Evolutionary conservation across 495 filamentous ascomycete genomes (phyloP).

Genomic region (Aspergillus funiculosus): DNA sequence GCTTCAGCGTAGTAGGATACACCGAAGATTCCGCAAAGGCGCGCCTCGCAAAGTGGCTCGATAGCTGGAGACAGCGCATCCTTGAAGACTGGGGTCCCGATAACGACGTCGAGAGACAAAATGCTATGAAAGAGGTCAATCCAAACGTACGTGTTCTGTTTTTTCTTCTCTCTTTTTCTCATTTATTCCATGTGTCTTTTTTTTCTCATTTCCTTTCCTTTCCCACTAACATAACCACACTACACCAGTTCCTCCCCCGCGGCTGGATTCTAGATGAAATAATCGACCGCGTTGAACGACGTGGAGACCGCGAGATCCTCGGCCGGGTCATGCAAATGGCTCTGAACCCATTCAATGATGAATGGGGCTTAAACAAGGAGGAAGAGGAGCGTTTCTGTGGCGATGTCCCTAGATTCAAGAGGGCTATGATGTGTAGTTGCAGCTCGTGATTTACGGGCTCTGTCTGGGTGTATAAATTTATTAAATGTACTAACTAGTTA

Average conservation of each 20-base stretch:
- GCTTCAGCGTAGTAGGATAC: slow-evolving; percentile 48
- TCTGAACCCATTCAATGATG: slow-evolving; percentile 74
- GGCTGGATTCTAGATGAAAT: slow-evolving; percentile 92
- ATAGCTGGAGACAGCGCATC: slow-evolving; percentile 60
- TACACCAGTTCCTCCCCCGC: slow-evolving; percentile 63
- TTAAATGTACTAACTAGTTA: no score
- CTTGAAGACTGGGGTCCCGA: slow-evolving; percentile 62
- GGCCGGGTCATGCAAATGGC: slow-evolving; percentile 70
- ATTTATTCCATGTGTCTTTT: background rate
- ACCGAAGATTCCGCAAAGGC: slow-evolving; percentile 56
- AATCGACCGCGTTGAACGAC: slow-evolving; percentile 79
- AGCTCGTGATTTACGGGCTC: slow-evolving; percentile 36
- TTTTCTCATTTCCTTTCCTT: background rate
- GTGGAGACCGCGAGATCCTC: slow-evolving; percentile 74
- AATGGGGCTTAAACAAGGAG: slow-evolving; percentile 61
- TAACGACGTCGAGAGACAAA: slow-evolving; percentile 55
- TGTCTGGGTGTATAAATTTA: background rate
- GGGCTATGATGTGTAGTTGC: slow-evolving; percentile 90
- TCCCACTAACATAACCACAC: background rate
- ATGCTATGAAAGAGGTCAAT: slow-evolving; percentile 76
- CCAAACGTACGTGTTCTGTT: slow-evolving; percentile 54
- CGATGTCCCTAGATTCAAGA: slow-evolving; percentile 71
- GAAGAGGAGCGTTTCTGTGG: slow-evolving; percentile 82
- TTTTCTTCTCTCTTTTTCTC: background rate
- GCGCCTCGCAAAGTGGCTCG: slow-evolving; percentile 69